Conservation (phyloP, 1,284 basidiomycete genomes). For the Fistulina hepatica region DNA sequence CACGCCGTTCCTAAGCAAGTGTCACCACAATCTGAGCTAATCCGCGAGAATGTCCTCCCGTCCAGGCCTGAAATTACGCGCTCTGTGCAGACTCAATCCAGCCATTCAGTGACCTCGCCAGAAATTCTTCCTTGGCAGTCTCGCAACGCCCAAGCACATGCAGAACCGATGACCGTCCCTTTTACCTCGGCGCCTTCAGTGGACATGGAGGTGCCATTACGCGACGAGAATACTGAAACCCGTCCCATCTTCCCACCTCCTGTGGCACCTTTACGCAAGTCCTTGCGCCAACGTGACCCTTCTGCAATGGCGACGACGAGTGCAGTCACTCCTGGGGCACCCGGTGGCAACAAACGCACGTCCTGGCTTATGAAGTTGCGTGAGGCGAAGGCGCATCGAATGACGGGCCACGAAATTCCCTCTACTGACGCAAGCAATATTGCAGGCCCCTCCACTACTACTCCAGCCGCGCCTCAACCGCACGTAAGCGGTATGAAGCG, state of each 20-base stretch:
- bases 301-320: too few relatives aligned
- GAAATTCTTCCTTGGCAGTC: conserved; percentile 15
- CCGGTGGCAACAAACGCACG: conserved; percentile 46
- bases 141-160: conserved; percentile 4
- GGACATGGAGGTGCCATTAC: conserved; percentile 19
- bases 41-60: background rate
- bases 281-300: too few relatives aligned
- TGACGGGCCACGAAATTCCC: conserved; percentile 32
- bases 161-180: conserved; percentile 1
- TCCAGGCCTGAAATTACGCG: conserved; percentile 13
- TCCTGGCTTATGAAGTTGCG: conserved; percentile 71
- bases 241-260: conserved; percentile 37
- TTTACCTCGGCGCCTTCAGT: conserved; percentile 1
- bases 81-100: conserved; percentile 13
- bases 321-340: conserved; percentile 33
- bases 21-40: background rate
- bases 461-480: conserved; percentile 9
- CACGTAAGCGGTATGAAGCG: conserved; percentile 35
- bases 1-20: conserved; percentile 3
- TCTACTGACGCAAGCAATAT: too few relatives aligned
- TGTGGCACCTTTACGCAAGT: conserved; percentile 60
- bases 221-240: conserved; percentile 14
- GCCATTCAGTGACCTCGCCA: conserved; percentile 24
- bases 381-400: conserved; percentile 62
- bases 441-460: conserved; percentile 7